These are phyloP conservation scores for Xylariaceae sp. DNA, from an alignment of 2,329 filamentous ascomycete species.

Conservation along the genomic window DNA sequence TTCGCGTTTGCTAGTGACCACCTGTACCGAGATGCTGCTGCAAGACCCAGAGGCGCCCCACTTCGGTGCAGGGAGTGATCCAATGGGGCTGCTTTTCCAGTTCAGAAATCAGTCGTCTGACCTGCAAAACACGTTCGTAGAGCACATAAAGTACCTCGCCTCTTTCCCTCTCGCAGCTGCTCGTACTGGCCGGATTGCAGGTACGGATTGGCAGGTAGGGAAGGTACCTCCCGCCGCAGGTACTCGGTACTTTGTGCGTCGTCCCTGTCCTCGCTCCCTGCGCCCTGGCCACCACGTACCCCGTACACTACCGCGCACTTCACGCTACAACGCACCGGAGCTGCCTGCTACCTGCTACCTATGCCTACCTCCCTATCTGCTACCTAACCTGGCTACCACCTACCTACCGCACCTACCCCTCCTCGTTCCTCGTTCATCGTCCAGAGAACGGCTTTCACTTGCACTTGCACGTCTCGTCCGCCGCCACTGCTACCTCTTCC, in stretches of 20 bases:
- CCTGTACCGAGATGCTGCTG: constrained; percentile 19
- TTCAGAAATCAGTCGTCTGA: constrained; percentile 21
- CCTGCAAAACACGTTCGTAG: constrained; percentile 18
- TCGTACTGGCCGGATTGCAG: no score
- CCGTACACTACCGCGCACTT: not conserved
- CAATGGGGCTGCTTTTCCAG: constrained; percentile 13
- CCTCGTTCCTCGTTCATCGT: constrained; percentile 15
- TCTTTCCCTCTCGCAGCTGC: not conserved
- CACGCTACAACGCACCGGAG: not conserved
- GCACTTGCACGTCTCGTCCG: not conserved
- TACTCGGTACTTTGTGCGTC: not conserved
- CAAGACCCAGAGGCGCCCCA: constrained; percentile 16
- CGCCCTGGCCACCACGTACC: not conserved
- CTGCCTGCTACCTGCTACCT: not conserved
- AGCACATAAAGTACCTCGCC: constrained; percentile 8
- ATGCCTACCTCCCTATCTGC: not conserved
- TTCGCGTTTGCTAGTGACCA: constrained; percentile 14
- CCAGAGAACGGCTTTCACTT: constrained; percentile 4
- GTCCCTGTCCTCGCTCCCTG: not conserved
- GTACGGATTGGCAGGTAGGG: not conserved
- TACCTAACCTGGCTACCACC: not conserved
- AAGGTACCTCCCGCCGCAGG: not conserved
- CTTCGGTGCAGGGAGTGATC: constrained; percentile 16
- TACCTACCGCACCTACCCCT: constrained; percentile 7
- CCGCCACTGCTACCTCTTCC: not conserved